Evolutionary conservation across 78 protist genomes (phyloP).

Genomic region (slime mould (Dictyostelium discoideum)): DNA sequence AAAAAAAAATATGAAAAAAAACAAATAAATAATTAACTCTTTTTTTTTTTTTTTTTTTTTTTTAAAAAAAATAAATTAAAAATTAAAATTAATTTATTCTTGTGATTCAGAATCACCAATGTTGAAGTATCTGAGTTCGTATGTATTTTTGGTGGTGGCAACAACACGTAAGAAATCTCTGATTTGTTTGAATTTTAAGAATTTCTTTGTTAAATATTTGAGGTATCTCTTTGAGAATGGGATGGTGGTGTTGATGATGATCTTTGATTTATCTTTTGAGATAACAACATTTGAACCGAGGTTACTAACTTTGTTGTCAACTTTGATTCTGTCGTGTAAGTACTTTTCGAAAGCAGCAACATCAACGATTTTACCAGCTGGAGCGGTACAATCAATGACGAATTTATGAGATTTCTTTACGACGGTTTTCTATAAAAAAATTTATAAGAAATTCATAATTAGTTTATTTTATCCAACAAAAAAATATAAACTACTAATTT

Average conservation of each 20-base stretch:
- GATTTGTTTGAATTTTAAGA: conserved; percentile 92
- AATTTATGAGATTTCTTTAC: conserved; percentile 49
- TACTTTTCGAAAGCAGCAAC: conserved; percentile 74
- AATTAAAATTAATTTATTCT: conserved; percentile 39
- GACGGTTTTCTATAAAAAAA: conserved; percentile 3
- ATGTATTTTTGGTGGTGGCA: conserved; percentile 87
- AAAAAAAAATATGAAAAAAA: too few species aligned
- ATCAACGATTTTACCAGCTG: conserved; percentile 79
- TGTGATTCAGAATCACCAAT: conserved; percentile 79
- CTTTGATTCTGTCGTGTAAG: conserved; percentile 67
- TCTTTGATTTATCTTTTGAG: conserved; percentile 62
- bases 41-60: not conserved
- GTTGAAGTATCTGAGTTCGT: conserved; percentile 90
- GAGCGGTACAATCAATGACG: conserved; percentile 72
- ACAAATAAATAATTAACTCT: too few species aligned
- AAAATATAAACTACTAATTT: too few species aligned
- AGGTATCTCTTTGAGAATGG: conserved; percentile 94
- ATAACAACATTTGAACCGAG: conserved; percentile 88
- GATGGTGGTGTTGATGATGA: conserved; percentile 69
- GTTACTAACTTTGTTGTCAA: conserved; percentile 92
- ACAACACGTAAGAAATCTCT: conserved; percentile 96
- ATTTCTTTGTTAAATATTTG: conserved; percentile 97
- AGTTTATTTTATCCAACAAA: too few species aligned
- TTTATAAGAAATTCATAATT: too few species aligned
- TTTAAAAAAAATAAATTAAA: too few species aligned